Conservation (phyloP, 2,329 filamentous ascomycete genomes). For the Cercospora janseana region DNA sequence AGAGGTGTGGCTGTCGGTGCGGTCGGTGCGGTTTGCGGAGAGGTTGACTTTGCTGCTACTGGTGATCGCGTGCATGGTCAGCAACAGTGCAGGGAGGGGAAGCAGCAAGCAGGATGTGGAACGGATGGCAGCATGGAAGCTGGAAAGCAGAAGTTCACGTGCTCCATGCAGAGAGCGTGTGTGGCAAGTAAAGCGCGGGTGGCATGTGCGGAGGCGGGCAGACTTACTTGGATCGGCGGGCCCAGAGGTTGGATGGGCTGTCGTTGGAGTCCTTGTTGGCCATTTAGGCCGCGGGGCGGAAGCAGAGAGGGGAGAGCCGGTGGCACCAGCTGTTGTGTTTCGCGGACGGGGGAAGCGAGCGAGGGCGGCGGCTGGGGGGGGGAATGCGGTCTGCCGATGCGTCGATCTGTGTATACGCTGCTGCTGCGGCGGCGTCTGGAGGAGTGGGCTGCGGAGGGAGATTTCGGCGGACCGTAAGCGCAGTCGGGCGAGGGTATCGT, state of each 20-base stretch:
- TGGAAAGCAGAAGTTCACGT: not conserved
- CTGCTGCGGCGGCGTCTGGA: constrained; percentile 14
- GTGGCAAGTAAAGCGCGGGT: not conserved
- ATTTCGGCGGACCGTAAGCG: not conserved
- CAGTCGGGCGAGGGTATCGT: no score
- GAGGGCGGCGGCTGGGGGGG: constrained; percentile 11
- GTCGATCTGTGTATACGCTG: constrained; percentile 10
- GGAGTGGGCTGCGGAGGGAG: not conserved
- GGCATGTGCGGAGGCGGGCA: not conserved
- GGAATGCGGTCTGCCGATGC: constrained; percentile 1
- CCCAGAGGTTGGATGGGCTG: constrained; percentile 58
- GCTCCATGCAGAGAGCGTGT: not conserved
- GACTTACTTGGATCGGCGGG: constrained; percentile 76
- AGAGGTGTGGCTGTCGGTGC: constrained; percentile 55
- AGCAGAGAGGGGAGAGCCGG: not conserved
- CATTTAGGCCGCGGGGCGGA: constrained; percentile 28
- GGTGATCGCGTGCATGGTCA: constrained; percentile 34
- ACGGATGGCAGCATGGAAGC: not conserved
- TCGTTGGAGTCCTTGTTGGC: constrained; percentile 37
- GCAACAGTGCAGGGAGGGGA: constrained; percentile 14
- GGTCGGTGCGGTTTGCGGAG: constrained; percentile 64
- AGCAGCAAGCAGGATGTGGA: not conserved
- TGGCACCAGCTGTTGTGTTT: not conserved
- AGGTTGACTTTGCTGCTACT: constrained; percentile 90
- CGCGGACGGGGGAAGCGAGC: constrained; percentile 12